Evolutionary conservation across 805 yeast species (phyloP), one percentile per base, ranked within the genome.

Genomic region (Ogataea dorogensis): DNA sequence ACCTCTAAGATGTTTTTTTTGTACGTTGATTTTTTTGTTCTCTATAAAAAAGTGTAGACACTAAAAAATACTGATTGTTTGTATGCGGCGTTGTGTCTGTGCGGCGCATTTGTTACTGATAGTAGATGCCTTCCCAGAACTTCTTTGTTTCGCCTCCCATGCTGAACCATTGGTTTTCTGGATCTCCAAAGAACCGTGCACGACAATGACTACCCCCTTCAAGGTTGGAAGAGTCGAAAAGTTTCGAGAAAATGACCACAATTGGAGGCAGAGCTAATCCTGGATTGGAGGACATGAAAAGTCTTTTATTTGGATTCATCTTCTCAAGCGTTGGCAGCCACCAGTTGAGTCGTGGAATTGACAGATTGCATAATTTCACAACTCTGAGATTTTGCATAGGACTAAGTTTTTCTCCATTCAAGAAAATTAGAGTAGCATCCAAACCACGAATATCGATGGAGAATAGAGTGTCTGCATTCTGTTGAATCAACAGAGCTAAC

Each of bases 161-260:
- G 28, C 44, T 44, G 32, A 43, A 39, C 52, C 52, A 48, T 15
- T 35, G 43, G 18, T 24, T 15, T 11, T 22, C 41, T 2, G 40
- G 46, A 33, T 45, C 53, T 18, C 55, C 56, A 32, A 47, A 45
- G 31, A 43, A 55, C 19, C 48, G 30, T 16, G 44, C 45, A 19
- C 44, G 40, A 24, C 53, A 51, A 11, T 36, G 36, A 15, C 25
- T 25, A 14, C 32, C 21, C 10, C 27, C 26, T 22, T 28, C 44
- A 30, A 15, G 36, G 19, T 11, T 32, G n/a, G 43, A 44, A 33
- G 45, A 54, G 20, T 65, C 65, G 28, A 69, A 65, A 31, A 58
- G 40, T 5, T 57, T 58, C 29, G 70, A 54, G 34, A 66, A 52
- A 16, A 43, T 33, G 2, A 54, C 54, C 15, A 45, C 45, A 8